phyloP scores from a whole-genome alignment of 2,329 filamentous ascomycete genomes.

The Fusarium sp. region DNA sequence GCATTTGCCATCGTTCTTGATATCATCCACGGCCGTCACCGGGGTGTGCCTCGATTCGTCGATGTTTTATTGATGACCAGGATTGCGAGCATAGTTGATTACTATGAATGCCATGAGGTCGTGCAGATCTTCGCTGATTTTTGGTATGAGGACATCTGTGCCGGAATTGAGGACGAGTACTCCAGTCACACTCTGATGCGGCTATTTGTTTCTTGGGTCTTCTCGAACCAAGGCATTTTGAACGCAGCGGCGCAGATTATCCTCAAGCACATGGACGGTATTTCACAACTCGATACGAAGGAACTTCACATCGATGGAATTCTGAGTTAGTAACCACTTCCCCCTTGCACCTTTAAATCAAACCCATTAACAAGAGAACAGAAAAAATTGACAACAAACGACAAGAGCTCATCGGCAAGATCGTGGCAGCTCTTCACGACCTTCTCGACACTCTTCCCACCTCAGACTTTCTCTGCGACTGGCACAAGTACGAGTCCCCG shows the following conservation, averaged over 20 bases:
- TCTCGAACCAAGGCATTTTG: accelerated
- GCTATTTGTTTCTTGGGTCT: background rate
- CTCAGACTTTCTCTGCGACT: background rate
- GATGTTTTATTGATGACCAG: background rate
- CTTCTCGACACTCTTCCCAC: background rate
- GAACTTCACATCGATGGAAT: background rate
- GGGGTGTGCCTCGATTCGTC: background rate
- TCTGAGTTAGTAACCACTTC: background rate
- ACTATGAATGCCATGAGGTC: conserved; percentile 11
- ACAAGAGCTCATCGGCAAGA: background rate
- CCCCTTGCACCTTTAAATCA: background rate
- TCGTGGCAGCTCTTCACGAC: accelerated
- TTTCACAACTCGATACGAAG: background rate
- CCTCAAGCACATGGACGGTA: background rate
- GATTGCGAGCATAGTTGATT: conserved; percentile 7
- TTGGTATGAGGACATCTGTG: background rate
- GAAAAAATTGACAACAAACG: background rate
- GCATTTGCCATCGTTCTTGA: conserved; percentile 7
- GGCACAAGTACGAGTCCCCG: background rate
- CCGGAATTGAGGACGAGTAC: background rate
- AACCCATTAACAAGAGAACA: background rate
- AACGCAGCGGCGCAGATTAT: accelerated
- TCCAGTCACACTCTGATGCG: background rate
- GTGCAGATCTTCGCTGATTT: background rate
- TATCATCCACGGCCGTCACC: background rate